Evolutionary conservation across 179 eudicot species (phyloP), one percentile per base, ranked within the genome.

Genomic region (Beta corolliflora): DNA sequence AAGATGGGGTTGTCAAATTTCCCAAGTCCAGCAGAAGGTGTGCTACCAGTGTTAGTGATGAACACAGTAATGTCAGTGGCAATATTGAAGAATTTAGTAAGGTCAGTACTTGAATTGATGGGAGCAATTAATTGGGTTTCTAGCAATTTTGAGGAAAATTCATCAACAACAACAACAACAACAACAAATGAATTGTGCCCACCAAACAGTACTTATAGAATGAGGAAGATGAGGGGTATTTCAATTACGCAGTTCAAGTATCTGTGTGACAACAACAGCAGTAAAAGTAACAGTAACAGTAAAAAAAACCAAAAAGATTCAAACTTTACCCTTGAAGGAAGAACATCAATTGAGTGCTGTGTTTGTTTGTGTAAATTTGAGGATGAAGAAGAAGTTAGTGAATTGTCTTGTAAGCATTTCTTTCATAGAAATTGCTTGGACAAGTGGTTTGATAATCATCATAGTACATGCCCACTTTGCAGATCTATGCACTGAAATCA

Each of bases 361-460:
- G 94, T 93, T 13, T 93, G 97, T 64, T 77, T 93, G 59, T 85
- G 88, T 69, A 77, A 84, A 72, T 93, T 91, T 79, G 86, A 86
- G 60, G 94, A 77, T 10, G 93, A 86, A 9, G 93, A 92, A 60
- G 93, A 91, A 44, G 92, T 92, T 55, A 85, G 93, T 82, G 96
- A 91, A 87, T 76, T 93, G 77, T 81, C 90, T 79, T 93, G 97
- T 80, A 88, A 92, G 85, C 97, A 93, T 91, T 93, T 89, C 88
- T 93, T 93, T 75, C 97, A 93, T 63, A 89, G 76, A 75, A 79
- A 79, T 10, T 92, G 97, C 79, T 83, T 93, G 76, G 91, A 91
- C 2, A 92, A 90, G 76, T 93, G 97, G 97, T 91, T 91, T 80
- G 89, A 87, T 71, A 90, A 88, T 54, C 89, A 85, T 19, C 92